These are phyloP conservation scores for Fusarium sp. DNA, from an alignment of 2,329 filamentous ascomycete genomes.

Conservation along the genomic window DNA sequence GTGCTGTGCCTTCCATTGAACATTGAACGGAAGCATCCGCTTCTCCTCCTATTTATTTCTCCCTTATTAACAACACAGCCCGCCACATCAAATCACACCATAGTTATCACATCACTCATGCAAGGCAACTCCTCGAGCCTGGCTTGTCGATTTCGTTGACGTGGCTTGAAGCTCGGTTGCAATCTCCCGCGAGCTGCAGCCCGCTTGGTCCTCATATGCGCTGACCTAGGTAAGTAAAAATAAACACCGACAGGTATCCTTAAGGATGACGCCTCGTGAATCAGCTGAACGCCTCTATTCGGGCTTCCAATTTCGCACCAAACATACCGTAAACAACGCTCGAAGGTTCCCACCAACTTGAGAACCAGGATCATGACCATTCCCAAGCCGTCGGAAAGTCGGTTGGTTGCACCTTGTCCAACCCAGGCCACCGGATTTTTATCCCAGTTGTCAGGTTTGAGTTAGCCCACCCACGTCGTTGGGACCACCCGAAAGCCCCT, in stretches of 20 bases:
- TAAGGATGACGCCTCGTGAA: neutral
- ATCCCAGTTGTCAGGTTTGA: constrained; percentile 37
- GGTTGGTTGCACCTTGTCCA: constrained; percentile 37
- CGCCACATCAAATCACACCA: neutral
- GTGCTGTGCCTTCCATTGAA: neutral
- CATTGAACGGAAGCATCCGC: neutral
- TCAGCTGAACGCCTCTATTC: neutral
- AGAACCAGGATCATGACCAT: constrained; percentile 32
- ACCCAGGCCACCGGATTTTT: constrained; percentile 47
- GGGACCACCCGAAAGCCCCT: constrained; percentile 32
- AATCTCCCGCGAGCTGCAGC: constrained; percentile 24
- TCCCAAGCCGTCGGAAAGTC: constrained; percentile 43
- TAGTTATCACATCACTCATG: constrained; percentile 12
- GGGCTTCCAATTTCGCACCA: neutral
- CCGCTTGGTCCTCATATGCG: neutral
- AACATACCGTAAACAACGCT: neutral
- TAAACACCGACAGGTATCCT: neutral
- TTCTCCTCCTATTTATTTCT: constrained; percentile 18
- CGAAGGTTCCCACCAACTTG: constrained; percentile 4
- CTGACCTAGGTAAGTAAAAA: neutral
- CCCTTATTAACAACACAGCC: neutral
- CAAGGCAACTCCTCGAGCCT: constrained; percentile 7
- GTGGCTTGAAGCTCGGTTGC: constrained; percentile 12
- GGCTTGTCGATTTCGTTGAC: constrained; percentile 16
- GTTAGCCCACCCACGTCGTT: constrained; percentile 44